Evolutionary conservation across 148 eudicot species (phyloP).

Genomic region (Cornus controversa): DNA sequence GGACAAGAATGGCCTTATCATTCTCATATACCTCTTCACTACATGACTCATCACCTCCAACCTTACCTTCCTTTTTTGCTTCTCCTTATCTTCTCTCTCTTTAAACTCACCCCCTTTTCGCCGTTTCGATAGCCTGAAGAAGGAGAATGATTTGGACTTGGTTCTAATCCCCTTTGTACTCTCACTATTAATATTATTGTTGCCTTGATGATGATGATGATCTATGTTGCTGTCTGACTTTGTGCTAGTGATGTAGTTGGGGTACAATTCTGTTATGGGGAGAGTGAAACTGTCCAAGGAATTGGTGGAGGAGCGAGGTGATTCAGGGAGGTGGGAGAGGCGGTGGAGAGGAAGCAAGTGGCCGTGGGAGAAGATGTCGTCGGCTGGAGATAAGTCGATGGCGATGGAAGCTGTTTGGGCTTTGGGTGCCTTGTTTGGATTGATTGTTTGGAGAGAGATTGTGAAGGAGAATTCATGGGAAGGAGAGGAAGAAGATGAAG

Average conservation of each 20-base stretch:
- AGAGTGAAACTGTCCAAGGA: constrained; percentile 58
- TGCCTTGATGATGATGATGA: background rate
- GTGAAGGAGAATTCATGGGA: constrained; percentile 57
- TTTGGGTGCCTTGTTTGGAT: constrained; percentile 14
- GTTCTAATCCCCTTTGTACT: background rate
- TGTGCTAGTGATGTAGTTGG: background rate
- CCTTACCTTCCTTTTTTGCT: constrained; percentile 33
- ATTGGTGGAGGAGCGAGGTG: constrained; percentile 63
- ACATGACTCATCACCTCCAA: constrained; percentile 56
- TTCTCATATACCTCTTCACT: constrained; percentile 46
- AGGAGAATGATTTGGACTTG: constrained; percentile 58
- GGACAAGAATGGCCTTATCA: constrained; percentile 19
- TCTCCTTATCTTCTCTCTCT: constrained; percentile 11
- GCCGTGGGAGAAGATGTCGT: constrained; percentile 80
- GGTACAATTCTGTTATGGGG: constrained; percentile 38
- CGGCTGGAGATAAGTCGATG: constrained; percentile 71
- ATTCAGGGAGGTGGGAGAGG: constrained; percentile 53
- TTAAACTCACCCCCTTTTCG: constrained; percentile 24
- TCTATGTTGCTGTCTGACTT: no score
- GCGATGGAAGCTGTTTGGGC: constrained; percentile 22
- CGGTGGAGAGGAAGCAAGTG: constrained; percentile 74
- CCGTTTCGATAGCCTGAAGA: constrained; percentile 53
- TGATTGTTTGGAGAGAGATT: constrained; percentile 19
- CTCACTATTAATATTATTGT: background rate
- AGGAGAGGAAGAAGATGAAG: constrained; percentile 30